phyloP scores from a whole-genome alignment of 352 stramenopile genomes.

The Pythium graminicola region DNA sequence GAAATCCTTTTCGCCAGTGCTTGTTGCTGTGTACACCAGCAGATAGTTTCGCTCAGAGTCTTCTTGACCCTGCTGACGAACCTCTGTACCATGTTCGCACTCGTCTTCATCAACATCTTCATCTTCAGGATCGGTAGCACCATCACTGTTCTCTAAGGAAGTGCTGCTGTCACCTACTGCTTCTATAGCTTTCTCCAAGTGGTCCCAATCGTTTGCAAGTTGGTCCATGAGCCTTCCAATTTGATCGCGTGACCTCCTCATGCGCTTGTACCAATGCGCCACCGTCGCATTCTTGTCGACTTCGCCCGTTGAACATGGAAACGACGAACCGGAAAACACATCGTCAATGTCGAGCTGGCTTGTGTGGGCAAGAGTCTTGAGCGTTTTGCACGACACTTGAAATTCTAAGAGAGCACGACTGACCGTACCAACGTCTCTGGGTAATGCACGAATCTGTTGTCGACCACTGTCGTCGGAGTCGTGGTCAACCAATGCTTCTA shows the following conservation, averaged over 20 bases:
- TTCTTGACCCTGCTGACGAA: neutral
- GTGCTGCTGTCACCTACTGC: neutral
- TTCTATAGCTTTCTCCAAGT: slow-evolving; percentile 11
- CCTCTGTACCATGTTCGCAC: neutral
- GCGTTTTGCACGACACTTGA: slow-evolving; percentile 42
- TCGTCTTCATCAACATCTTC: too few relatives aligned
- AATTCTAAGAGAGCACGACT: slow-evolving; percentile 16
- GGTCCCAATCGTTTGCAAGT: slow-evolving; percentile 18
- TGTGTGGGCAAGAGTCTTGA: slow-evolving; percentile 36
- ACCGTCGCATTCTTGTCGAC: too few relatives aligned
- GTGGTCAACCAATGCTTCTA: neutral
- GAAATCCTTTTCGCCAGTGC: slow-evolving; percentile 57
- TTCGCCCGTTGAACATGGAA: too few relatives aligned
- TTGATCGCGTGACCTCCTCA: slow-evolving; percentile 6
- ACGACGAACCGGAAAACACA: neutral
- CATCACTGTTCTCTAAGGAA: too few relatives aligned
- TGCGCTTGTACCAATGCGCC: slow-evolving; percentile 7
- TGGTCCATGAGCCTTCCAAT: slow-evolving; percentile 22
- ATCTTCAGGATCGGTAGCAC: too few relatives aligned
- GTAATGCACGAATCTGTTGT: neutral
- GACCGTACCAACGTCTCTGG: slow-evolving; percentile 1
- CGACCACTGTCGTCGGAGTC: neutral
- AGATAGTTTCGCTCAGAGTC: slow-evolving; percentile 24
- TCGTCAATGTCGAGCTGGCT: slow-evolving; percentile 35
- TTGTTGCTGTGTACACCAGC: slow-evolving; percentile 68